Evolutionary conservation across 2,329 filamentous ascomycete species (phyloP), one percentile per base, ranked within the genome.

Genomic region (Diplodia corticola): DNA sequence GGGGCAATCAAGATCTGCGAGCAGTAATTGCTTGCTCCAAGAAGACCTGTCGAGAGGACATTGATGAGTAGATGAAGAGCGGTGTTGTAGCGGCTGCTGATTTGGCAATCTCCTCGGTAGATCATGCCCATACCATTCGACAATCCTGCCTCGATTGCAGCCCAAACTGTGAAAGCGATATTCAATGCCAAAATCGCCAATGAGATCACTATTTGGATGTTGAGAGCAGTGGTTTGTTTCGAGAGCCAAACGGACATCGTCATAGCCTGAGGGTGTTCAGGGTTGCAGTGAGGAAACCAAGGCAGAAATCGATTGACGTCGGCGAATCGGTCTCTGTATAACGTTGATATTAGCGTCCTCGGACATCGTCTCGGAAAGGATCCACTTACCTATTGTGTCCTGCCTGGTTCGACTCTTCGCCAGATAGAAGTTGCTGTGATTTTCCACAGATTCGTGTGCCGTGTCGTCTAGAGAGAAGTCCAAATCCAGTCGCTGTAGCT

Each of bases 51-150:
- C 7, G 48, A 54, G 4, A 64, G 35, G 3, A n/a, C 44, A 37
- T 64, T 64, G 6, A 71, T 68, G 5, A 70, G 70, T 22, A 85
- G 70, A 71, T 85, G 83, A 0, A 82, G 35, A 37, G 15, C 35
- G 9, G 35, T 37, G 35, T 37, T 37, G 35, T 37, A 37, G 15
- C 35, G 35, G 46, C 22, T 24, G 22, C 46, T 49, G 20, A 24
- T 12, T 10, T 22, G 10, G 22, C 1, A 26, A 22, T 22, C 46
- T 15, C 46, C 46, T 24, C n/a, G 4, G n/a, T 15, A 49, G 7
- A 26, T 22, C 4, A 17, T 24, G 12, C n/a, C 46, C 4, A 12
- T 22, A 15, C 20, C 10, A 12, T 5, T 9, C 7, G 46, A 1
- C 20, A 49, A 24, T 22, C 46, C n/a, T 12, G 5, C n/a, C 20